These are phyloP conservation scores for Ogataea angusta DNA, from an alignment of 805 yeast species.

Conservation along the genomic window DNA sequence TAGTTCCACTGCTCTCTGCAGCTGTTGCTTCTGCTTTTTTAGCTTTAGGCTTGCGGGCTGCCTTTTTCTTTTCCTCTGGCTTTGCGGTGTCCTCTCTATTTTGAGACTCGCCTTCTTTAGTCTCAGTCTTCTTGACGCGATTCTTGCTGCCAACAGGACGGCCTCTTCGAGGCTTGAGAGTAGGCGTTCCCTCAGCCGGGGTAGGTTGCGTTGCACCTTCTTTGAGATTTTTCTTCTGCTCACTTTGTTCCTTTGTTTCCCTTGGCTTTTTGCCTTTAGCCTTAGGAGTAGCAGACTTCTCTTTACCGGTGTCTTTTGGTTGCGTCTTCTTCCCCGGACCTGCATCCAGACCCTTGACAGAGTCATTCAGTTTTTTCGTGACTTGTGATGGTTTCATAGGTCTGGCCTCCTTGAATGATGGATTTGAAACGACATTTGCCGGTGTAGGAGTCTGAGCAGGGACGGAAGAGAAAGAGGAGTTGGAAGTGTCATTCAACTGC, in stretches of 20 bases:
- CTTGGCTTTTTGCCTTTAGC: background rate
- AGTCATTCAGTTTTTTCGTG: slow-evolving; percentile 14
- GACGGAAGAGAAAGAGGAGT: slow-evolving; percentile 5
- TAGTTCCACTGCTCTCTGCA: background rate
- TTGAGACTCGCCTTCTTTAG: background rate
- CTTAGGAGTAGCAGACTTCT: background rate
- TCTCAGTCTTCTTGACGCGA: background rate
- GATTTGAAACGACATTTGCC: slow-evolving; percentile 4
- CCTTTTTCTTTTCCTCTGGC: slow-evolving; percentile 2
- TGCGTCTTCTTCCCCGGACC: background rate
- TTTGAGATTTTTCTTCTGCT: background rate
- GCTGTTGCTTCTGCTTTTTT: slow-evolving; percentile 1
- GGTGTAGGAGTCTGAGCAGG: slow-evolving; percentile 16
- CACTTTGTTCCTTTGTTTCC: background rate
- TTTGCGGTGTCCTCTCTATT: background rate
- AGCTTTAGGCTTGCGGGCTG: slow-evolving; percentile 1
- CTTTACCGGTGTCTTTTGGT: background rate
- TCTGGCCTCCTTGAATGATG: slow-evolving; percentile 7
- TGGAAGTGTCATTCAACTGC: background rate
- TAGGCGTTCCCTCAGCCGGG: slow-evolving; percentile 26
- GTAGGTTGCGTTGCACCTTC: slow-evolving; percentile 22
- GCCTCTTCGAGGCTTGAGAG: slow-evolving; percentile 13
- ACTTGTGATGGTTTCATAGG: slow-evolving; percentile 17
- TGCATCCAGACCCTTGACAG: slow-evolving; percentile 1
- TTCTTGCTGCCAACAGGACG: slow-evolving; percentile 6